These are phyloP conservation scores for Leccinum rimulosum DNA, from an alignment of 768 basidiomycete species.

Conservation along the genomic window DNA sequence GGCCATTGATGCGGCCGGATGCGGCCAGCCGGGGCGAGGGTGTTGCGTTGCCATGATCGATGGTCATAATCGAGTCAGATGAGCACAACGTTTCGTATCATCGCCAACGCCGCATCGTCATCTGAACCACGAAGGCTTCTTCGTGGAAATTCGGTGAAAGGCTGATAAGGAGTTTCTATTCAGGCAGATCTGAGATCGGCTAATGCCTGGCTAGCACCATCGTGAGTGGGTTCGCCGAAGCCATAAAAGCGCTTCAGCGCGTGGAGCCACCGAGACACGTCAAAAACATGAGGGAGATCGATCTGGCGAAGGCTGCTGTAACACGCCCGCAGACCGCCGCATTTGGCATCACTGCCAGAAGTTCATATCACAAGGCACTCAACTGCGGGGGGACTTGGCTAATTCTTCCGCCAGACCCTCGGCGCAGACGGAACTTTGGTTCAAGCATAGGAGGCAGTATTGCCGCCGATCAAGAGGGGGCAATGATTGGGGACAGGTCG, in stretches of 20 bases:
- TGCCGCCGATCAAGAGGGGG: slow-evolving; percentile 24
- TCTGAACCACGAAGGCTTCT: slow-evolving; percentile 5
- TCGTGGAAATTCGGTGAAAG: slow-evolving; percentile 23
- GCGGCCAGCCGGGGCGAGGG: slow-evolving; percentile 7
- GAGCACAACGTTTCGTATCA: slow-evolving; percentile 9
- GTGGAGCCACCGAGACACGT: slow-evolving; percentile 23
- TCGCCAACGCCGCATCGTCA: slow-evolving; percentile 2
- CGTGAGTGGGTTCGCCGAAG: slow-evolving; percentile 19
- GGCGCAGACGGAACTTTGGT: slow-evolving; percentile 10
- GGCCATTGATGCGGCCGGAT: slow-evolving; percentile 14
- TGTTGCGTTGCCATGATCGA: slow-evolving; percentile 13
- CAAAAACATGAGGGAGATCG: slow-evolving; percentile 25
- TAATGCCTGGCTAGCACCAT: slow-evolving; percentile 11
- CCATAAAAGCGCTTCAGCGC: slow-evolving; percentile 14
- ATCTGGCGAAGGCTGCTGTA: slow-evolving; percentile 11
- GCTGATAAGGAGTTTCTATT: slow-evolving; percentile 26
- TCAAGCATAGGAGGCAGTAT: slow-evolving; percentile 14
- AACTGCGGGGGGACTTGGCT: slow-evolving; percentile 1
- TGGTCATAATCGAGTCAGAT: slow-evolving; percentile 25
- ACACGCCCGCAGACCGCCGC: slow-evolving; percentile 7
- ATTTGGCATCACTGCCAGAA: slow-evolving; percentile 13
- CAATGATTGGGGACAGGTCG: slow-evolving; percentile 28
- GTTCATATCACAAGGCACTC: background rate
- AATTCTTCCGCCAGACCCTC: slow-evolving; percentile 8
- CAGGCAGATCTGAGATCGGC: slow-evolving; percentile 26